Conservation (phyloP, 495 filamentous ascomycete genomes). For the Xylaria intraflava region DNA sequence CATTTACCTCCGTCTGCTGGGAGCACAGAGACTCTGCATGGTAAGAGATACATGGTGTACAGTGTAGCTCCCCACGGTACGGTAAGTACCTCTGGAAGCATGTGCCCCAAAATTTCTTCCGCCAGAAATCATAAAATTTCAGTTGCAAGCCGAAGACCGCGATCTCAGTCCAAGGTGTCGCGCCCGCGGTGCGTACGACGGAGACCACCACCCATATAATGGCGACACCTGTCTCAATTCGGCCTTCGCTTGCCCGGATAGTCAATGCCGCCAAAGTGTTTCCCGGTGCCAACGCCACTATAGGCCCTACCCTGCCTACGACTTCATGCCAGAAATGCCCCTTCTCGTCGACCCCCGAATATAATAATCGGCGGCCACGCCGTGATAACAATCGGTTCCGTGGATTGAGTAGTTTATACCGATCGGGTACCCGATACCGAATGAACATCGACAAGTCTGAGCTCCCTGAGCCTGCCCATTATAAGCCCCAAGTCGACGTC, state of each 20-base stretch:
- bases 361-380: slow-evolving; percentile 20
- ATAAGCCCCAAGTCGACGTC: slow-evolving; percentile 45
- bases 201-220: slow-evolving; percentile 18
- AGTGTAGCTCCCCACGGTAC: too few species aligned
- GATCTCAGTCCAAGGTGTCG: slow-evolving; percentile 1
- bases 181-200: not conserved
- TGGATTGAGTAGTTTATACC: slow-evolving; percentile 71
- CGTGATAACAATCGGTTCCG: slow-evolving; percentile 62
- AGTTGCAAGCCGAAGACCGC: slow-evolving; percentile 9
- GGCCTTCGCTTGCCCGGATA: slow-evolving; percentile 37
- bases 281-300: slow-evolving; percentile 6
- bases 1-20: too few species aligned
- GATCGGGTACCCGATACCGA: slow-evolving; percentile 65
- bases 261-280: slow-evolving; percentile 10
- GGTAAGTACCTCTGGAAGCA: too few species aligned
- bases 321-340: slow-evolving; percentile 15
- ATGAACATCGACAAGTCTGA: slow-evolving; percentile 62
- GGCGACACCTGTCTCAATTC: slow-evolving; percentile 37
- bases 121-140: slow-evolving; percentile 24
- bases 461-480: slow-evolving; percentile 65
- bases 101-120: slow-evolving; percentile 17
- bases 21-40: too few species aligned
- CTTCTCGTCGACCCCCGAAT: slow-evolving; percentile 25
- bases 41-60: too few species aligned
- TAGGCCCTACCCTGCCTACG: slow-evolving; percentile 9